Percentiles rank a stretch among this genome's conserved stretches.
Evolutionary conservation across 148 eudicot species (phyloP).

Genomic region (Cornus controversa): DNA sequence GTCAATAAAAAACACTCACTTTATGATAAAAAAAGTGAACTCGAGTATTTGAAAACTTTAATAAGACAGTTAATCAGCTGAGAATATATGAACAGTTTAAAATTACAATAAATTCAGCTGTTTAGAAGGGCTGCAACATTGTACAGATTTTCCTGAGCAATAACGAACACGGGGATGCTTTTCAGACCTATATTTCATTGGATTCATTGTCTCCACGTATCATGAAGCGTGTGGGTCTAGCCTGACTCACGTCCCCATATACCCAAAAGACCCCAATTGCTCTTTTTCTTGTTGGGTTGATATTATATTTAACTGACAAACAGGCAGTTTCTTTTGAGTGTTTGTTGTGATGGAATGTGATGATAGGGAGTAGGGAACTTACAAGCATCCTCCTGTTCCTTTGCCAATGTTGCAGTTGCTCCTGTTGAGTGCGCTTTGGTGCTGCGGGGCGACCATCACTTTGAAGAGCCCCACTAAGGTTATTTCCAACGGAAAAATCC

Average conservation of each 20-base stretch:
- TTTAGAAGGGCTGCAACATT: neutral
- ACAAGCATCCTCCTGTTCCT: constrained; percentile 98
- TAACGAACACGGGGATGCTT: neutral
- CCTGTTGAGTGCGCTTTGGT: constrained; percentile 85
- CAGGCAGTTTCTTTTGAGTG: too few species aligned
- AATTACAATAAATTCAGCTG: neutral
- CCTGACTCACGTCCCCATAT: neutral
- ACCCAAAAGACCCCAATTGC: neutral
- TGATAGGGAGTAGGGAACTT: constrained; percentile 23
- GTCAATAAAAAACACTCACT: constrained; percentile 4
- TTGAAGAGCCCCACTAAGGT: constrained; percentile 84
- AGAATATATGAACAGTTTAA: neutral
- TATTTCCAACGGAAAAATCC: constrained; percentile 69
- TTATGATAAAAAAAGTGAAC: constrained; percentile 1
- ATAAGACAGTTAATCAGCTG: neutral
- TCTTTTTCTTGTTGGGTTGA: too few species aligned
- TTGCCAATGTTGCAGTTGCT: constrained; percentile 97
- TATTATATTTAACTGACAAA: too few species aligned
- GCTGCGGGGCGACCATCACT: constrained; percentile 90
- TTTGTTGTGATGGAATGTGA: constrained; percentile 3
- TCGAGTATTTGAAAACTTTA: neutral
- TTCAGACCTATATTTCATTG: neutral
- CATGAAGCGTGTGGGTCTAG: constrained; percentile 8
- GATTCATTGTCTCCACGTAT: neutral
- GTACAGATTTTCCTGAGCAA: neutral